Conservation (phyloP, 2,329 filamentous ascomycete genomes). For the Chaetothyriales sp. region DNA sequence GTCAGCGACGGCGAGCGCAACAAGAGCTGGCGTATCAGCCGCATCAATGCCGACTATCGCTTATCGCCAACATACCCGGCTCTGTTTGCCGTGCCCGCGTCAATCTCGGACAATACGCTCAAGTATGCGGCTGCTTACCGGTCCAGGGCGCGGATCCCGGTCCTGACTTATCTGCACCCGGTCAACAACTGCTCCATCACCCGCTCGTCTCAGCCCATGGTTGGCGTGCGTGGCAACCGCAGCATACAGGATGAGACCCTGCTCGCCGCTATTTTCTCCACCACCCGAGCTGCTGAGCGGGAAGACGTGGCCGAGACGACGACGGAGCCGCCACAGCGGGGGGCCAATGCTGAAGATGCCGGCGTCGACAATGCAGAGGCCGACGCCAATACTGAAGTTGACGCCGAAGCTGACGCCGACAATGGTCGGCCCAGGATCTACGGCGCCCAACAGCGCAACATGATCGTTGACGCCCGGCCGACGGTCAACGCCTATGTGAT, state of each 20-base stretch:
- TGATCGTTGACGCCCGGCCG: constrained; percentile 91
- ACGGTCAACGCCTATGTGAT: constrained; percentile 90
- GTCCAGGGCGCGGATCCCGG: constrained; percentile 75
- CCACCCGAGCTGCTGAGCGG: constrained; percentile 37
- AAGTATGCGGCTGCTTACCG: constrained; percentile 86
- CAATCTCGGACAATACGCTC: constrained; percentile 90
- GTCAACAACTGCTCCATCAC: constrained; percentile 96
- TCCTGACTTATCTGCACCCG: constrained; percentile 84
- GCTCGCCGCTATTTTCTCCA: constrained; percentile 80
- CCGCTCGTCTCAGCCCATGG: constrained; percentile 78
- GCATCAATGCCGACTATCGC: constrained; percentile 76
- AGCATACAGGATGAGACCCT: constrained; percentile 94
- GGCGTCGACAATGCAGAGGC: constrained; percentile 41
- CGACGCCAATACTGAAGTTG: constrained; percentile 37
- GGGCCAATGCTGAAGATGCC: constrained; percentile 52
- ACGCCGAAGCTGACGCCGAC: constrained; percentile 5
- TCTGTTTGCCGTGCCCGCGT: constrained; percentile 66
- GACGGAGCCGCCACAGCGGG: constrained; percentile 33
- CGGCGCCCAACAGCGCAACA: constrained; percentile 79
- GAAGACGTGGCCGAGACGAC: constrained; percentile 22
- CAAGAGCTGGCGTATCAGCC: constrained; percentile 74
- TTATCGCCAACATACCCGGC: constrained; percentile 91
- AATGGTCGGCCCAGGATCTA: constrained; percentile 53
- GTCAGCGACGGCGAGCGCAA: constrained; percentile 57
- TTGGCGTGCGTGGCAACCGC: constrained; percentile 71